Evolutionary conservation across 108 stramenopile species (phyloP).

Genomic region (Nannochloropsis gaditana): DNA sequence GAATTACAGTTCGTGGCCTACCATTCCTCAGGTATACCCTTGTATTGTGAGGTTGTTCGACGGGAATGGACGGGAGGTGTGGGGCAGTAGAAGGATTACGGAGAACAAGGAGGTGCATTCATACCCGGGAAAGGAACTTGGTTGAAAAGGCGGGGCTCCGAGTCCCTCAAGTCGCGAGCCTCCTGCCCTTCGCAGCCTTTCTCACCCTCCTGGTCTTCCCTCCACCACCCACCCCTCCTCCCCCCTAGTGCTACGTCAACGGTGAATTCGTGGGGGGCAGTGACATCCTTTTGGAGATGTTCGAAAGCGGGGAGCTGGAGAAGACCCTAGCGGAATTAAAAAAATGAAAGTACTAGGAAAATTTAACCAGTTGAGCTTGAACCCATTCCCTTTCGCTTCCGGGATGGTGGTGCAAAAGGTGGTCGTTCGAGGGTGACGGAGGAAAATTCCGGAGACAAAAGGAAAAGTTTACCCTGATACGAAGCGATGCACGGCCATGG

Average conservation of each 20-base stretch:
- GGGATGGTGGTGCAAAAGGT: too few species aligned
- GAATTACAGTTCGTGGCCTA: constrained; percentile 27
- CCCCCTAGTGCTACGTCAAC: constrained; percentile 18
- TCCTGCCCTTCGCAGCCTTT: neutral
- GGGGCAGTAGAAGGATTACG: too few species aligned
- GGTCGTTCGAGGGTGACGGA: too few species aligned
- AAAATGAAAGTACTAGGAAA: neutral
- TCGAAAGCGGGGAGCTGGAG: constrained; percentile 24
- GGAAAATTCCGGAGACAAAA: too few species aligned
- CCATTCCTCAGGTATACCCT: constrained; percentile 23
- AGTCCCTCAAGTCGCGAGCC: neutral
- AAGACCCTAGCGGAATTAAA: constrained; percentile 15
- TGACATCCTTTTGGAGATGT: constrained; percentile 30
- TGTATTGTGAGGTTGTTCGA: too few species aligned
- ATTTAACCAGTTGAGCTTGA: neutral
- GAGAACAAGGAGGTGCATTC: too few species aligned
- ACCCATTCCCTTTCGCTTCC: too few species aligned
- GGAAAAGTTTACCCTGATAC: too few species aligned
- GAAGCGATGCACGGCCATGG: too few species aligned
- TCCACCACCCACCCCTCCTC: neutral
- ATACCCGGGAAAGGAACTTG: too few species aligned
- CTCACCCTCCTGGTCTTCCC: neutral
- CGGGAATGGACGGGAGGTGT: too few species aligned
- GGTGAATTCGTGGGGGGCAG: constrained; percentile 29
- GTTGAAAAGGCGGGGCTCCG: too few species aligned